These are phyloP conservation scores for Agaricus subrufescens DNA, from an alignment of 768 basidiomycete species.

Conservation along the genomic window DNA sequence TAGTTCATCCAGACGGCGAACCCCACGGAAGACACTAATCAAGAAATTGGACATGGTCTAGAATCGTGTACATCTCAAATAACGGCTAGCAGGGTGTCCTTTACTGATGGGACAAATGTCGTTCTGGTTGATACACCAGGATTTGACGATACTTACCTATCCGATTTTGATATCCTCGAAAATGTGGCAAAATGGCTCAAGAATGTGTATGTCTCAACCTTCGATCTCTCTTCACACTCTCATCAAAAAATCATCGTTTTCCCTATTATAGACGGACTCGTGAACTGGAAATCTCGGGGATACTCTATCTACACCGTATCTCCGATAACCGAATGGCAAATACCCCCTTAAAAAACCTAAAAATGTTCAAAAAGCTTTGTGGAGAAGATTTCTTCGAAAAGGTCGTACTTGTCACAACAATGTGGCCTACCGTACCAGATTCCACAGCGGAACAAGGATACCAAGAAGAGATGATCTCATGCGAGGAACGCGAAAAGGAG, in stretches of 20 bases:
- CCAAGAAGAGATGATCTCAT: neutral
- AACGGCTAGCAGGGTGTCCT: slow-evolving; percentile 6
- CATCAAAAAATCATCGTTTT: neutral
- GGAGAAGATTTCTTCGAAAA: neutral
- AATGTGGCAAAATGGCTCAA: slow-evolving; percentile 20
- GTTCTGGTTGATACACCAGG: slow-evolving; percentile 15
- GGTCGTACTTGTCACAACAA: slow-evolving; percentile 2
- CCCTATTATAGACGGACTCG: neutral
- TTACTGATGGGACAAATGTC: neutral
- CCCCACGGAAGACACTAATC: slow-evolving; percentile 16
- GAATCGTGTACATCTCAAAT: slow-evolving; percentile 19
- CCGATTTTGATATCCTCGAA: slow-evolving; percentile 15
- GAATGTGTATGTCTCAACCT: neutral
- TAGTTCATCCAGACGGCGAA: neutral
- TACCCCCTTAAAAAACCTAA: neutral
- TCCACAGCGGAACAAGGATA: neutral
- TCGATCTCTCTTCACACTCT: neutral
- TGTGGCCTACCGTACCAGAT: neutral
- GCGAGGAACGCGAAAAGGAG: neutral
- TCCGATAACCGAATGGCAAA: slow-evolving; percentile 1
- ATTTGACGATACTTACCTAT: slow-evolving; percentile 8
- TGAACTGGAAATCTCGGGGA: neutral
- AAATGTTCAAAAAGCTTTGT: slow-evolving; percentile 5
- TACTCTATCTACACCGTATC: slow-evolving; percentile 6
- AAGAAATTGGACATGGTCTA: slow-evolving; percentile 17